These are phyloP conservation scores for Metschnikowia corniflorae DNA, from an alignment of 805 yeast species.

Conservation along the genomic window DNA sequence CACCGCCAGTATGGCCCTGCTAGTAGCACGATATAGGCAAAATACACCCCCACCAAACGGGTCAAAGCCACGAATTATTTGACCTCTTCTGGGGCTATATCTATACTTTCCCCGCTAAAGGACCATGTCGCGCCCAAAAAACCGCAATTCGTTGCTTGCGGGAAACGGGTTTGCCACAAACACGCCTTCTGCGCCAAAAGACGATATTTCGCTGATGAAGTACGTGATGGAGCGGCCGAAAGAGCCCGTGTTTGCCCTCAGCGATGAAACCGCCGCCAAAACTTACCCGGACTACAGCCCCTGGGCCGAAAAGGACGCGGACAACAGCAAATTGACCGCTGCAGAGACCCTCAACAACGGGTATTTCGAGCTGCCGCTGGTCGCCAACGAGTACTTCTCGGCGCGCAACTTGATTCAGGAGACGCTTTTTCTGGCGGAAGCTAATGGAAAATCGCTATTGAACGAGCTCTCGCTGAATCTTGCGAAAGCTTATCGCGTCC, in stretches of 20 bases:
- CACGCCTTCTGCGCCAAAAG: conserved; percentile 22
- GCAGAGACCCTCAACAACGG: conserved; percentile 63
- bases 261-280: conserved; percentile 16
- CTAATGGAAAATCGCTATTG: conserved; percentile 33
- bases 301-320: conserved; percentile 43
- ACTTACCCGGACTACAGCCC: conserved; percentile 69
- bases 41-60: too few species aligned
- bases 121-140: conserved; percentile 11
- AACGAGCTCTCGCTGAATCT: conserved; percentile 38
- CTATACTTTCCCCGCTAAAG: too few species aligned
- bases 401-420: conserved; percentile 60
- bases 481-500: conserved; percentile 32
- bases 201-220: conserved; percentile 34
- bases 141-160: conserved; percentile 16
- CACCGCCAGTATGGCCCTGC: too few species aligned
- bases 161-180: conserved; percentile 16
- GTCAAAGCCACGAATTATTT: too few species aligned
- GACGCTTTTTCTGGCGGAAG: conserved; percentile 35
- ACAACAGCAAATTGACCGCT: conserved; percentile 47
- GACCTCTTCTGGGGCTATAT: too few species aligned
- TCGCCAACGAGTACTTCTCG: conserved; percentile 63
- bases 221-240: conserved; percentile 35
- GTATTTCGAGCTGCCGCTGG: conserved; percentile 58
- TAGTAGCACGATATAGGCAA: too few species aligned
- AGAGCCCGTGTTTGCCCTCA: conserved; percentile 32